Percentiles rank a stretch among this genome's conserved stretches.
Conservation (phyloP, 2,329 filamentous ascomycete species). For the Apiospora pterosperma region DNA sequence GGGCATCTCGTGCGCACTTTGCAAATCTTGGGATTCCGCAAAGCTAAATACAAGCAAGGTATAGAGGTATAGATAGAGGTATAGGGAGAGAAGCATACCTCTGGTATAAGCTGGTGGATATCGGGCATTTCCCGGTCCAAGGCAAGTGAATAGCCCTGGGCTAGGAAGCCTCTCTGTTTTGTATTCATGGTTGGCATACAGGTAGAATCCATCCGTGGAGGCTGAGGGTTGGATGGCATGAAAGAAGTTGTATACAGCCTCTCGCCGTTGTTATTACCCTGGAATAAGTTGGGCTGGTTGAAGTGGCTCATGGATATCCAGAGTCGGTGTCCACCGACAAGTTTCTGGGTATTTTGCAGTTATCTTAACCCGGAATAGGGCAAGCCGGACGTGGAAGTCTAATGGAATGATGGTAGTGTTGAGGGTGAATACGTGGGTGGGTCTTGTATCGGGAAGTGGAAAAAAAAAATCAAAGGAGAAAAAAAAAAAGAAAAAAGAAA, state of each 20-base stretch:
- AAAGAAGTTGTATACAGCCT: not conserved
- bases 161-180: not conserved
- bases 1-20: not conserved
- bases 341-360: not conserved
- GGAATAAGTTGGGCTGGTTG: not conserved
- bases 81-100: not conserved
- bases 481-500: conserved; percentile 8
- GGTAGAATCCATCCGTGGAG: not conserved
- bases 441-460: not conserved
- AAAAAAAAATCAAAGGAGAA: conserved; percentile 6
- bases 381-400: not conserved
- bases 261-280: not conserved
- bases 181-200: not conserved
- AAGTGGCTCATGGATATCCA: not conserved
- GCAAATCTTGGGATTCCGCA: not conserved
- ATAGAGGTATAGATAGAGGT: not conserved
- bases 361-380: not conserved
- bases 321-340: not conserved
- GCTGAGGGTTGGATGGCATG: not conserved
- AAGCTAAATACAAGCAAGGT: not conserved
- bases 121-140: not conserved
- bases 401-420: not conserved
- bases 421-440: not conserved
- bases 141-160: not conserved
- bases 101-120: not conserved